Base-by-base conservation (phyloP, 345 rosid species). In the Eucalyptus microcorys region DNA sequence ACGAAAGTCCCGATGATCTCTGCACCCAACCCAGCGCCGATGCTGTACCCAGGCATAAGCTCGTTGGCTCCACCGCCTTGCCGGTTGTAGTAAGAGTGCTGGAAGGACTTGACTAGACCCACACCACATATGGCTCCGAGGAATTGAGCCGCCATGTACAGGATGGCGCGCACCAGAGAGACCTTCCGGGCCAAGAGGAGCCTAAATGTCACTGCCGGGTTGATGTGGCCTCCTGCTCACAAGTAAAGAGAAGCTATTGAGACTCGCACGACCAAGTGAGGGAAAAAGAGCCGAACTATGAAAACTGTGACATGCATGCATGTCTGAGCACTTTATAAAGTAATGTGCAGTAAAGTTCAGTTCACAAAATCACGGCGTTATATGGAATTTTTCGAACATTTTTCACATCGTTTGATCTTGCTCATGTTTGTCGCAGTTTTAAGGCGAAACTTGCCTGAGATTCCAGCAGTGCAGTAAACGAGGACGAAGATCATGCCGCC, bases 1-100 rank as follows among this genome's bases (percentile, higher is more conserved):
- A 96, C 96, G 42, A 96, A 97, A 24, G 99, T 97, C 12, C 98
- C 99, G 22, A 97, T 95, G 88, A 97, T 96, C 95, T 97, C 99
- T 9, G 96, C 99, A 10, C 94, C 97, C 88, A 97, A 85, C 37
- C 98, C 98, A 8, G 86, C 92, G 66, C 95, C 95, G 22, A 55
- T 88, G 89, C 92, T 94, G 96, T 94, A 94, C 10, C 96, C 97
- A 3, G 59, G 92, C 2, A 88, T 52, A 2, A 97, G 92, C 40
- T n/a, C 19, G 90, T 97, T 97, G 93, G 96, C 98, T 55, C 97
- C 98, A 49, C 98, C 98, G 0, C 96, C 95, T 49, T 93, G 92
- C 55, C 42, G 86, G 47, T 89, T 91, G 92, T 94, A 97, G 92
- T 88, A 76, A 5, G 96, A 27, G 4, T 87, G 89, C 57, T 97